Conservation (phyloP, 2,329 filamentous ascomycete genomes). For the Cyphellophora attinorum region DNA sequence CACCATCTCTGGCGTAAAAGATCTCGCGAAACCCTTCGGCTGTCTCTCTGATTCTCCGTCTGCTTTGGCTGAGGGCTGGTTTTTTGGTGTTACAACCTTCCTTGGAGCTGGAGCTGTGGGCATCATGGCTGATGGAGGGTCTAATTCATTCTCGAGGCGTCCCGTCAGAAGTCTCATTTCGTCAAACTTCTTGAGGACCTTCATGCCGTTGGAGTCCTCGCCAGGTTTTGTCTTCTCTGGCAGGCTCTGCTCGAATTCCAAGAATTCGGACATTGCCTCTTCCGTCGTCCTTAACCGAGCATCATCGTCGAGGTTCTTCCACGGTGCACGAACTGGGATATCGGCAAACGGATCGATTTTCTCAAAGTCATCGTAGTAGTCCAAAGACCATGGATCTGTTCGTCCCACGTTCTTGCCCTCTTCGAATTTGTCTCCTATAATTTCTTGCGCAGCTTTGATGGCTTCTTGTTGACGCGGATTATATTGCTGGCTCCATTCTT, state of each 20-base stretch:
- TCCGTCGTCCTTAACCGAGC: conserved; percentile 53
- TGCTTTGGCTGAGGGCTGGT: conserved; percentile 12
- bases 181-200: conserved; percentile 14
- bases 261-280: conserved; percentile 53
- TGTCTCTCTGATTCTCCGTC: conserved; percentile 12
- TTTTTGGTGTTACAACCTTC: conserved; percentile 27
- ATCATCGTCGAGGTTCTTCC: conserved; percentile 44
- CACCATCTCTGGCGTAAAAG: conserved; percentile 29
- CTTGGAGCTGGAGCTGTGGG: conserved; percentile 46
- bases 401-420: conserved; percentile 51
- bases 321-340: conserved; percentile 46
- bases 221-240: conserved; percentile 30
- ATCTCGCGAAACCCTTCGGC: too few relatives aligned
- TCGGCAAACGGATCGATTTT: conserved; percentile 70
- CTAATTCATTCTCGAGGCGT: conserved; percentile 39
- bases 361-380: conserved; percentile 76
- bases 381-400: conserved; percentile 63
- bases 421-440: conserved; percentile 66
- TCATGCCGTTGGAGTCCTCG: conserved; percentile 19
- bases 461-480: conserved; percentile 72
- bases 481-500: conserved; percentile 44
- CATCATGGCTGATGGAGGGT: conserved; percentile 39
- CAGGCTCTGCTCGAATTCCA: conserved; percentile 22
- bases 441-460: conserved; percentile 68
- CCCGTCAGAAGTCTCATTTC: conserved; percentile 40